Evolutionary conservation across 164 flowering plant genomes (phyloP).

Genomic region (Piper betle): DNA sequence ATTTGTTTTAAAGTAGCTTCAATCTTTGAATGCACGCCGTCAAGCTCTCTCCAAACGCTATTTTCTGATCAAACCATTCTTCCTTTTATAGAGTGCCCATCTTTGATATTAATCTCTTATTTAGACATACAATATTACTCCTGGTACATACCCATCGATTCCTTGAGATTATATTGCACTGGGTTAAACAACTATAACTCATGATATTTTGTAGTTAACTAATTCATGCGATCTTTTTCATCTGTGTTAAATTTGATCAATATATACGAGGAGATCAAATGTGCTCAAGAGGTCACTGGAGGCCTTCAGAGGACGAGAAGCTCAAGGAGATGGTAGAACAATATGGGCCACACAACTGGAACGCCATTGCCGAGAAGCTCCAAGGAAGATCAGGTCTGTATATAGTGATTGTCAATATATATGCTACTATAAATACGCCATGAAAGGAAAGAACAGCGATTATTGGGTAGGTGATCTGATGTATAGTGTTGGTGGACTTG

Average conservation of each 20-base stretch:
- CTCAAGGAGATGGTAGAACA: slow-evolving; percentile 47
- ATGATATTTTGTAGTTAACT: too few species aligned
- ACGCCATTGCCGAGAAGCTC: slow-evolving; percentile 65
- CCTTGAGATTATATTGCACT: too few species aligned
- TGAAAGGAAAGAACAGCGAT: too few species aligned
- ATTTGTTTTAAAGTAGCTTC: not conserved
- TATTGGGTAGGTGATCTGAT: too few species aligned
- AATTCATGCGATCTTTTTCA: too few species aligned
- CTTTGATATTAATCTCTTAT: too few species aligned
- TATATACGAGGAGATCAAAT: slow-evolving; percentile 11
- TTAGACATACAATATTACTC: too few species aligned
- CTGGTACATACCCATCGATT: too few species aligned
- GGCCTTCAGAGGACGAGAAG: slow-evolving; percentile 65
- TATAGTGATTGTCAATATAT: not conserved
- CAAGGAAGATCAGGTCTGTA: slow-evolving; percentile 63
- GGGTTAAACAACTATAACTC: too few species aligned
- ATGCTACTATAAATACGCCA: too few species aligned
- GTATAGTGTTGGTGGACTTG: not conserved
- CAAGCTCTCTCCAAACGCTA: not conserved
- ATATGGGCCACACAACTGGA: slow-evolving; percentile 74
- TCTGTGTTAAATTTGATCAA: too few species aligned
- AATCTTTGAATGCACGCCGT: too few species aligned
- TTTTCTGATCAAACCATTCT: not conserved
- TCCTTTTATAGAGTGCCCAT: not conserved
- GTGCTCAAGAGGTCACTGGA: slow-evolving; percentile 77